Conservation (phyloP, 2,329 filamentous ascomycete species). For the Cyphellophora europaea region DNA sequence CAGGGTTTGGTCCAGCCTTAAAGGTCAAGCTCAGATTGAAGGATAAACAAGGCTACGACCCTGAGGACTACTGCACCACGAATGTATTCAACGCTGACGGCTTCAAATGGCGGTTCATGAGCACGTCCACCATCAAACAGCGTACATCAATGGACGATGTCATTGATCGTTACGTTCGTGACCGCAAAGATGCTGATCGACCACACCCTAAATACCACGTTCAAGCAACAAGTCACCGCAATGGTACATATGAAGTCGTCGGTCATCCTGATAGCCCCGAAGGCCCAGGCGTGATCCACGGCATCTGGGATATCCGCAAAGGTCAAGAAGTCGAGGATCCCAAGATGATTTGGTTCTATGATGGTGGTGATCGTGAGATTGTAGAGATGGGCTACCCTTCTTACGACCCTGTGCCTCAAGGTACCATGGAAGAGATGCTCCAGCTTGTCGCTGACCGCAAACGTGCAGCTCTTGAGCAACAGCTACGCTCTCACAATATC, state of each 20-base stretch:
- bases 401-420: too few species aligned
- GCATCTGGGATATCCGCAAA: constrained; percentile 13
- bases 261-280: constrained; percentile 5
- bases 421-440: too few species aligned
- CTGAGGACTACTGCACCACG: constrained; percentile 6
- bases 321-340: constrained; percentile 5
- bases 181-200: constrained; percentile 1
- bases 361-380: constrained; percentile 4
- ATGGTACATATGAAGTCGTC: constrained; percentile 10
- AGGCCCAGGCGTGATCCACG: constrained; percentile 9
- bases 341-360: constrained; percentile 12
- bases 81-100: constrained; percentile 11
- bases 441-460: too few species aligned
- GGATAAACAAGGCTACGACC: constrained; percentile 7
- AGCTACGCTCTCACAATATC: too few species aligned
- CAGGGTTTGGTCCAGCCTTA: too few species aligned
- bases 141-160: constrained; percentile 9
- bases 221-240: constrained; percentile 2
- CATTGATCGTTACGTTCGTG: constrained; percentile 7
- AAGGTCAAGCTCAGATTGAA: too few species aligned
- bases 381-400: background rate
- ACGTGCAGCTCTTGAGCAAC: too few species aligned
- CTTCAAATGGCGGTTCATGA: constrained; percentile 14
- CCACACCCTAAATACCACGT: background rate
- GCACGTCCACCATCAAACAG: constrained; percentile 11